These are phyloP conservation scores for Besnoitia besnoiti DNA, from an alignment of 169 alveolate genomes.

Conservation along the genomic window DNA sequence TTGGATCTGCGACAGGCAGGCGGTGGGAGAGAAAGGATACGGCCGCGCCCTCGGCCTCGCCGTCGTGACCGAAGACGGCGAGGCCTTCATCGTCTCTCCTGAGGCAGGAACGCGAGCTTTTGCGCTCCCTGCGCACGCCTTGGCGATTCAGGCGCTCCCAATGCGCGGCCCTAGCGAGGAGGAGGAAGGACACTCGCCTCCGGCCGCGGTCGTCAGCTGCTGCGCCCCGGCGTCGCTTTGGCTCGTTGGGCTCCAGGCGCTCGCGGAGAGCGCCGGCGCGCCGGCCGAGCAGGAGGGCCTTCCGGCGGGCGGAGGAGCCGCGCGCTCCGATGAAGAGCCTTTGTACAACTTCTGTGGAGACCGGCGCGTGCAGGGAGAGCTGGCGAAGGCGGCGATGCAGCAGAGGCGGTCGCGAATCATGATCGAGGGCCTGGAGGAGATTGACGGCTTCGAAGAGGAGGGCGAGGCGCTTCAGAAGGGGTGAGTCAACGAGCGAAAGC, in stretches of 20 bases:
- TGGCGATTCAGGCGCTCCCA: neutral
- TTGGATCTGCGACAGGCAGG: neutral
- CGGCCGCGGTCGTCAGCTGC: neutral
- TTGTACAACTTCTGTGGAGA: neutral
- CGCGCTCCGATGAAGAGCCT: neutral
- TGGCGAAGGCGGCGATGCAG: neutral
- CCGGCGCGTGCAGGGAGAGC: neutral
- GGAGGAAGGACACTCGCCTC: neutral
- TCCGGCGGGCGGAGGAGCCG: neutral
- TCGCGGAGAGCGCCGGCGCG: neutral
- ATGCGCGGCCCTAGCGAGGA: neutral
- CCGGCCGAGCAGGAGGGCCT: neutral
- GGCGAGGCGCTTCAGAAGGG: neutral
- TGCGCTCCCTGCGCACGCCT: slow-evolving; percentile 1
- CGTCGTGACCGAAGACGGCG: neutral
- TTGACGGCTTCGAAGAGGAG: neutral
- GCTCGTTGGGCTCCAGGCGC: neutral
- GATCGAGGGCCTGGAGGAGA: neutral
- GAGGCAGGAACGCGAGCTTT: neutral
- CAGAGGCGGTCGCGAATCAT: neutral
- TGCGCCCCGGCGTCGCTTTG: slow-evolving; percentile 16
- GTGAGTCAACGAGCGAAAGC: neutral
- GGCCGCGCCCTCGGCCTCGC: neutral
- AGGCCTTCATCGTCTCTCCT: neutral
- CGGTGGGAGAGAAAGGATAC: neutral